Conservation (phyloP, 164 flowering plant species). For the Annona squamosa region DNA sequence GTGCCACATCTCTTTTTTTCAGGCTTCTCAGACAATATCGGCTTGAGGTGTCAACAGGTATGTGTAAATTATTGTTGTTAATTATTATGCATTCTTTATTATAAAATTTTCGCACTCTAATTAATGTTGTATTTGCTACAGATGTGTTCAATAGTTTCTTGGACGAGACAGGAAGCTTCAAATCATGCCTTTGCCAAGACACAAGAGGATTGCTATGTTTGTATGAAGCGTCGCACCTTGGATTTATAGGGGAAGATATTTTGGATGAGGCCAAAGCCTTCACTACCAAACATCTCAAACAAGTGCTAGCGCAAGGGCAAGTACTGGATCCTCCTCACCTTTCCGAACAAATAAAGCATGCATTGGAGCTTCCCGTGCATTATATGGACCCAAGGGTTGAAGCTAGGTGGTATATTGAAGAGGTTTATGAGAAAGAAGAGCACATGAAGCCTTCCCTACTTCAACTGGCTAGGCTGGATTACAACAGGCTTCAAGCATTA, state of each 20-base stretch:
- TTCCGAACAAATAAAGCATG: slow-evolving; percentile 16
- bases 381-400: slow-evolving; percentile 34
- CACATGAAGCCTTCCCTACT: slow-evolving; percentile 14
- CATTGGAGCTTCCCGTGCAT: slow-evolving; percentile 34
- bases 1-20: slow-evolving; percentile 2
- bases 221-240: slow-evolving; percentile 33
- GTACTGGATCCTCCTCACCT: neutral
- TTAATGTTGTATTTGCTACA: neutral
- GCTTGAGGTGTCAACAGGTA: slow-evolving; percentile 5
- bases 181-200: slow-evolving; percentile 9
- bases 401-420: slow-evolving; percentile 17
- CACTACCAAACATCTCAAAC: slow-evolving; percentile 20
- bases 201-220: slow-evolving; percentile 21
- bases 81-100: neutral
- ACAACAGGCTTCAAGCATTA: slow-evolving; percentile 20
- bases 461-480: slow-evolving; percentile 37
- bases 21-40: slow-evolving; percentile 14
- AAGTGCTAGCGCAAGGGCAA: neutral
- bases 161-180: slow-evolving; percentile 23
- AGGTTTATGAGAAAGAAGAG: slow-evolving; percentile 1
- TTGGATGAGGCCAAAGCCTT: slow-evolving; percentile 38
- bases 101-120: neutral
- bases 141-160: slow-evolving; percentile 27
- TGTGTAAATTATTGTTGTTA: too few relatives aligned
- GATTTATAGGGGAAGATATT: slow-evolving; percentile 35